Conservation (phyloP, 495 filamentous ascomycete genomes). For the Aspergillus indologenus region DNA sequence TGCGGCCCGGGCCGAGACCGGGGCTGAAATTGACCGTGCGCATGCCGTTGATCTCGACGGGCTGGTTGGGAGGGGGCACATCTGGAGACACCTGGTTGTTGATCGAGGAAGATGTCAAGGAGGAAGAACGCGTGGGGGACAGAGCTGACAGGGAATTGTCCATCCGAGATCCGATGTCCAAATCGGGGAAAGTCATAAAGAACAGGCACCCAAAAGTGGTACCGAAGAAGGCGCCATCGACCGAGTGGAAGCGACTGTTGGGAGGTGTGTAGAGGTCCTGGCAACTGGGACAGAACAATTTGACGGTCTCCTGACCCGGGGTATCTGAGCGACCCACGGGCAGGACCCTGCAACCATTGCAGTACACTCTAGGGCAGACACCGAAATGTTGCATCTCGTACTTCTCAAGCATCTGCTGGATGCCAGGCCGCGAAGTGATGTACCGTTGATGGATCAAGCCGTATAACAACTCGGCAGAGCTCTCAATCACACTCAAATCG, state of each 20-base stretch:
- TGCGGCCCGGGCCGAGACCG: conserved; percentile 74
- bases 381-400: conserved; percentile 96
- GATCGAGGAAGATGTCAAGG: conserved; percentile 32
- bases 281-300: conserved; percentile 95
- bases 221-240: conserved; percentile 98
- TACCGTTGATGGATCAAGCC: conserved; percentile 97
- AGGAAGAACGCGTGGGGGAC: conserved; percentile 33
- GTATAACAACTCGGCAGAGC: conserved; percentile 94
- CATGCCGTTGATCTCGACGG: conserved; percentile 75
- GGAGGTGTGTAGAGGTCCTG: conserved; percentile 96
- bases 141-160: conserved; percentile 17
- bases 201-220: conserved; percentile 93
- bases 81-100: conserved; percentile 25
- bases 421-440: conserved; percentile 94
- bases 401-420: conserved; percentile 98
- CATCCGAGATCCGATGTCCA: conserved; percentile 61
- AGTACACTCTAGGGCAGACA: conserved; percentile 84
- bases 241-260: conserved; percentile 93
- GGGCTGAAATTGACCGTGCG: conserved; percentile 79
- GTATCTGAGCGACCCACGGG: conserved; percentile 92
- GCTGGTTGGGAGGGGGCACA: conserved; percentile 44
- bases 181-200: conserved; percentile 96
- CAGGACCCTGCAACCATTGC: conserved; percentile 80
- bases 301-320: conserved; percentile 95
- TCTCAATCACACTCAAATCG: conserved; percentile 92